Conservation (phyloP, 306 rosid species). For the Fragaria ananassa region DNA sequence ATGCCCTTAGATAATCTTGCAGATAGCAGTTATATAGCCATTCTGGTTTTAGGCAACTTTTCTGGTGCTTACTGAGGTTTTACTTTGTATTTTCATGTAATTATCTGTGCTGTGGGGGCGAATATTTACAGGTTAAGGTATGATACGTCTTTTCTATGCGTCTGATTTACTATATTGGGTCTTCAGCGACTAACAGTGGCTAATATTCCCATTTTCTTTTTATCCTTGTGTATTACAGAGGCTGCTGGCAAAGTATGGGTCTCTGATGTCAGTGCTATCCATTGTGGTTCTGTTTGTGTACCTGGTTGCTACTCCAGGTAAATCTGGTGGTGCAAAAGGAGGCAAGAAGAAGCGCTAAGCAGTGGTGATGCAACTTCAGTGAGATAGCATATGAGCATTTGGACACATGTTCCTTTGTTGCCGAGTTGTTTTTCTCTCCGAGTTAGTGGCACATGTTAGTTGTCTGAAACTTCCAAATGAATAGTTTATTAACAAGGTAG, state of each 20-base stretch:
- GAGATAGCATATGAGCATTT: not conserved
- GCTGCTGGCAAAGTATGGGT: conserved; percentile 80
- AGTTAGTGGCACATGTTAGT: conserved; percentile 12
- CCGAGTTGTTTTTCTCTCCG: not conserved
- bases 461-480: conserved; percentile 11
- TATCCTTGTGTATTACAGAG: conserved; percentile 46
- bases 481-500: conserved; percentile 21
- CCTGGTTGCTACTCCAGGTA: conserved; percentile 73
- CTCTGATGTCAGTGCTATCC: conserved; percentile 78
- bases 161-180: not conserved
- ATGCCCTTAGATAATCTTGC: not conserved
- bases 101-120: conserved; percentile 25
- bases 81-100: conserved; percentile 43
- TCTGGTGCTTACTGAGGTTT: conserved; percentile 32
- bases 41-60: conserved; percentile 22
- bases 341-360: conserved; percentile 95
- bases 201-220: not conserved
- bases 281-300: conserved; percentile 63
- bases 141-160: conserved; percentile 13
- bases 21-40: conserved; percentile 1
- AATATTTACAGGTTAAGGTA: conserved; percentile 80
- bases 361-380: not conserved
- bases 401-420: not conserved
- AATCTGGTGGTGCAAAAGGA: conserved; percentile 65
- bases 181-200: not conserved